Evolutionary conservation across 2,329 filamentous ascomycete genomes (phyloP), one percentile per base, ranked within the genome.

Genomic region (Fusarium mexicanum): DNA sequence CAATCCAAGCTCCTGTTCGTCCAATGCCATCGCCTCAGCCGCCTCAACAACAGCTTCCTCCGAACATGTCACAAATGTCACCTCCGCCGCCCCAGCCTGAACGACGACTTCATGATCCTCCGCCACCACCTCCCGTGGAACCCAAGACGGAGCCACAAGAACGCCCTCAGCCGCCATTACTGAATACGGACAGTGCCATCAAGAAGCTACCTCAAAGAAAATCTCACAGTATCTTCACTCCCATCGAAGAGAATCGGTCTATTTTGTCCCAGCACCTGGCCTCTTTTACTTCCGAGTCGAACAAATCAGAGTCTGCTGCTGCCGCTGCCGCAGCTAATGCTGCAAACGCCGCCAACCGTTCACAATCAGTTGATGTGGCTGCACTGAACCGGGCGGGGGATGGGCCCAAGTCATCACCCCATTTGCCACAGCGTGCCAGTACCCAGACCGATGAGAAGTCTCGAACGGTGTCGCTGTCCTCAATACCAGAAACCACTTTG

Each of bases 141-240:
- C 84, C 83, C 14, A 87, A 85, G 75, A 78, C 80, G 14, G 87
- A 90, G n/a, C 84, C 85, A 16, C 83, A 85, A 29, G 85, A 87
- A 22, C 82, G 85, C 41, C 83, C 84, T 8, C 83, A 85, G 67
- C 83, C 85, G 40, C 87, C 84, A 14, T 77, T 87, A 48, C 79
- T 88, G 60, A 88, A 88, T 75, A 89, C 85, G 11, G 86, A 86
- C 55, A 82, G 83, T 41, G 85, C 85, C 24, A 87, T 90, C 71
- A 90, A 89, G 81, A 90, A 89, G 75, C 85, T 93, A 72, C 91
- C 92, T 5, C 93, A 92, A 78, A 91, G 93, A 40, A 95, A 95
- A 81, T 92, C 92, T 29, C 92, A 95, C 80, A 98, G 95, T 81
- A 98, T 99, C 68, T 98, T 98, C 80, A 99, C 96, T 0, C 96